These are phyloP conservation scores for Trametopsis cervina DNA, from an alignment of 768 basidiomycete genomes.

Conservation along the genomic window DNA sequence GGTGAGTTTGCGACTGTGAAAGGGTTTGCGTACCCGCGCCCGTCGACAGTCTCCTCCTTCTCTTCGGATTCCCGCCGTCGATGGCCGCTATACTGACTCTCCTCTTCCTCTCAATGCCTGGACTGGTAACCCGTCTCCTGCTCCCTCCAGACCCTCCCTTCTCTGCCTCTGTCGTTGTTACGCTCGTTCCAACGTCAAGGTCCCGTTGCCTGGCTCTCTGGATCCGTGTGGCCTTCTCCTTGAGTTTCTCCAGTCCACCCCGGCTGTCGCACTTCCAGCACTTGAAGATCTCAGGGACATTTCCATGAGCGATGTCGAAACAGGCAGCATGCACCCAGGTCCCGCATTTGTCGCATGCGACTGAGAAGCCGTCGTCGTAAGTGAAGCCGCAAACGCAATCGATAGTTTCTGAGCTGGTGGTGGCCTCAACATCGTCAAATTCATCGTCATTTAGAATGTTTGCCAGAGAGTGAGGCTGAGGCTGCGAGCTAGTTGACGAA, in stretches of 20 bases:
- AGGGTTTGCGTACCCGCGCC: slow-evolving; percentile 14
- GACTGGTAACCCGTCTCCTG: slow-evolving; percentile 29
- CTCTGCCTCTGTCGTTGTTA: slow-evolving; percentile 13
- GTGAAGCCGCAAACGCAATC: slow-evolving; percentile 70
- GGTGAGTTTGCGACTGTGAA: background rate
- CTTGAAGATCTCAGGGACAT: slow-evolving; percentile 67
- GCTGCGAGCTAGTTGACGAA: slow-evolving; percentile 1
- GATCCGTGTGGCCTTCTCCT: slow-evolving; percentile 38
- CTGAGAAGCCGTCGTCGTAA: slow-evolving; percentile 78
- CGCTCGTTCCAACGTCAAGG: slow-evolving; percentile 17
- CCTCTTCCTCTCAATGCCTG: slow-evolving; percentile 32
- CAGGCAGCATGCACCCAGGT: slow-evolving; percentile 85
- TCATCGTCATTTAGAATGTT: slow-evolving; percentile 13
- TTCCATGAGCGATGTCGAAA: slow-evolving; percentile 51
- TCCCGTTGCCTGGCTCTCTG: slow-evolving; percentile 35
- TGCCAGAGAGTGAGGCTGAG: slow-evolving; percentile 1
- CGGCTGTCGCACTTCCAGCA: slow-evolving; percentile 66
- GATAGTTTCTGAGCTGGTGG: slow-evolving; percentile 38
- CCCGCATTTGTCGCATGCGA: slow-evolving; percentile 77
- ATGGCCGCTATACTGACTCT: slow-evolving; percentile 29
- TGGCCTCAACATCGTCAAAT: slow-evolving; percentile 6
- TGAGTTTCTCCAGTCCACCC: background rate
- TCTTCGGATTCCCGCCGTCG: slow-evolving; percentile 29
- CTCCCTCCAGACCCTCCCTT: slow-evolving; percentile 5
- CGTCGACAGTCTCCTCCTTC: slow-evolving; percentile 33